phyloP scores from a whole-genome alignment of 495 filamentous ascomycete species.

The Penicillium pancosmium region DNA sequence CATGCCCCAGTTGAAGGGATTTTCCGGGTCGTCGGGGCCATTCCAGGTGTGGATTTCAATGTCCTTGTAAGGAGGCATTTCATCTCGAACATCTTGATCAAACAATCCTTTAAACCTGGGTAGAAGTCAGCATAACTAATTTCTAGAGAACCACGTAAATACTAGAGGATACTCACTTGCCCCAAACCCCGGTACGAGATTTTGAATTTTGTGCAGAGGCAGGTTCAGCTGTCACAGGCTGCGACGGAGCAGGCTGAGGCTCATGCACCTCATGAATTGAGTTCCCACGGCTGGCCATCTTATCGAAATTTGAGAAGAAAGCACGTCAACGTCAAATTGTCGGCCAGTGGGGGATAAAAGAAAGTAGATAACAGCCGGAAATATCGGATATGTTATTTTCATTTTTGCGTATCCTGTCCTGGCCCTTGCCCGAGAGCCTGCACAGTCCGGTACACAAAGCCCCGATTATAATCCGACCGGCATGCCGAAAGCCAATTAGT shows the following conservation, averaged over 20 bases:
- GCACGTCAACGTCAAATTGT: not conserved
- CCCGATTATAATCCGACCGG: conserved; percentile 10
- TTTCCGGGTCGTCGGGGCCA: conserved; percentile 36
- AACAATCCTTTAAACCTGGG: conserved; percentile 7
- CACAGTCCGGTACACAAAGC: not conserved
- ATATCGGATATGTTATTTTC: not conserved
- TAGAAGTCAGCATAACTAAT: not conserved
- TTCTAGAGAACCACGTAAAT: not conserved
- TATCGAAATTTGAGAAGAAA: conserved; percentile 1
- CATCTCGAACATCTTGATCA: conserved; percentile 4
- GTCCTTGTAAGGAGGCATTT: conserved; percentile 9
- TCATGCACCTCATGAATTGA: conserved; percentile 11
- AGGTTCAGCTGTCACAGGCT: conserved; percentile 2
- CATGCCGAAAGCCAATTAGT: conserved; percentile 17
- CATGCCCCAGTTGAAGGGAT: conserved; percentile 29
- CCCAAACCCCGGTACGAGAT: not conserved
- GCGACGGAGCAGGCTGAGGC: not conserved
- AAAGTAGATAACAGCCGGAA: conserved; percentile 3
- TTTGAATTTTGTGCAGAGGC: not conserved
- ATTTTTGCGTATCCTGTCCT: not conserved
- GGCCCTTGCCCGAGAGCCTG: not conserved
- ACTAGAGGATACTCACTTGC: not conserved
- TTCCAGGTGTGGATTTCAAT: conserved; percentile 41
- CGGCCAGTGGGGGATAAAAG: not conserved
- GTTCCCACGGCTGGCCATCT: conserved; percentile 13